A percentile compares a stretch with the other conserved stretches of the same genome.
Evolutionary conservation across 805 yeast species (phyloP).

Genomic region (Sporopachydermia lactativora): DNA sequence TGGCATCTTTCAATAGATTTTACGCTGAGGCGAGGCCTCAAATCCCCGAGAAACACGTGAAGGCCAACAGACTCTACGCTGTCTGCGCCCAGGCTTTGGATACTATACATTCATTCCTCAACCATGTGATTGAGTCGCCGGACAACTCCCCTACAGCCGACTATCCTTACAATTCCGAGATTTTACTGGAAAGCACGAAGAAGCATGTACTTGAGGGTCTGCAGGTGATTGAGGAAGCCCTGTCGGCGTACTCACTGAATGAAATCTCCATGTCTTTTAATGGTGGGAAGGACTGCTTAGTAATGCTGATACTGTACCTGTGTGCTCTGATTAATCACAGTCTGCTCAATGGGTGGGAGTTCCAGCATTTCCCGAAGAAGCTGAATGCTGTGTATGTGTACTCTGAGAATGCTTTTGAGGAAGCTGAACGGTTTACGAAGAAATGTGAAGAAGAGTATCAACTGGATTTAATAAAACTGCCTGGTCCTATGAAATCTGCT

Average conservation of each 20-base stretch:
- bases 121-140: background rate
- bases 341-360: constrained; percentile 9
- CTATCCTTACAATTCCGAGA: background rate
- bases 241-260: constrained; percentile 17
- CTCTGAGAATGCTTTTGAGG: constrained; percentile 56
- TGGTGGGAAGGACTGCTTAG: constrained; percentile 96
- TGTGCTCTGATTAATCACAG: constrained; percentile 30
- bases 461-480: constrained; percentile 28
- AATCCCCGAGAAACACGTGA: background rate
- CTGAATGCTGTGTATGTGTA: constrained; percentile 53
- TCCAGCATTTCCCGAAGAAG: constrained; percentile 2
- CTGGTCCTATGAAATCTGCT: constrained; percentile 46
- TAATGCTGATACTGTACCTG: constrained; percentile 62
- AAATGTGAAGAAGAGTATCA: constrained; percentile 39
- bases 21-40: background rate
- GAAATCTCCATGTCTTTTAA: constrained; percentile 76
- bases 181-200: constrained; percentile 11
- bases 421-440: constrained; percentile 52
- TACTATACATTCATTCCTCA: background rate
- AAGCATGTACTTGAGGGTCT: constrained; percentile 14
- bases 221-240: constrained; percentile 10
- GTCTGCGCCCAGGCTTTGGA: background rate
- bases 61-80: background rate
- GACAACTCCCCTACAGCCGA: background rate
- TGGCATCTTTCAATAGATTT: background rate